Conservation (phyloP, 768 basidiomycete genomes). For the Suillus spraguei region DNA sequence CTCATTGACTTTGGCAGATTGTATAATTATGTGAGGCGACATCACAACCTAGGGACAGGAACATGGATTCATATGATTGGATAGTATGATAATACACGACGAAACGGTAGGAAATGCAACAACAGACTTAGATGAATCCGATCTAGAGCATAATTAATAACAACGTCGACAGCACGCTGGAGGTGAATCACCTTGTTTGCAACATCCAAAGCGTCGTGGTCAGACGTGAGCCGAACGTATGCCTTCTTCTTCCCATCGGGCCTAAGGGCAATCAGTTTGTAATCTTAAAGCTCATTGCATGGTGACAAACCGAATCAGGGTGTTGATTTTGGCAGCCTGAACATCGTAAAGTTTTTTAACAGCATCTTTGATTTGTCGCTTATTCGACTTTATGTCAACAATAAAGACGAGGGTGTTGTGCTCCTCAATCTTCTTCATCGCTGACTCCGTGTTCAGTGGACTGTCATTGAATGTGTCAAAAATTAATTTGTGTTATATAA, state of each 20-base stretch:
- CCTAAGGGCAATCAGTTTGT: constrained; percentile 39
- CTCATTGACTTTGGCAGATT: background rate
- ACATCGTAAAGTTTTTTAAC: constrained; percentile 99
- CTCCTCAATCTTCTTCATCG: constrained; percentile 99
- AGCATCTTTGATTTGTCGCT: constrained; percentile 99
- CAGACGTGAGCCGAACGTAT: constrained; percentile 92
- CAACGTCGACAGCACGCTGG: constrained; percentile 1
- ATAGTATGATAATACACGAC: constrained; percentile 13
- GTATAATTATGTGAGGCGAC: constrained; percentile 3
- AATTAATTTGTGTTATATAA: background rate
- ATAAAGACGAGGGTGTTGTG: constrained; percentile 99
- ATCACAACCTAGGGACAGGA: background rate
- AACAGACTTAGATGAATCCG: constrained; percentile 79
- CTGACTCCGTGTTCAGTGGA: constrained; percentile 92
- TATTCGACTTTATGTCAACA: constrained; percentile 93
- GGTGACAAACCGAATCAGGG: constrained; percentile 83
- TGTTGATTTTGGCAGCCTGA: constrained; percentile 95
- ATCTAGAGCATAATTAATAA: constrained; percentile 51
- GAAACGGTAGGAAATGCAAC: constrained; percentile 4
- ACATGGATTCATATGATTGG: constrained; percentile 8
- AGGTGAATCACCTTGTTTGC: constrained; percentile 82
- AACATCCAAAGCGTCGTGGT: constrained; percentile 95
- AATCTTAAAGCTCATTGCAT: background rate
- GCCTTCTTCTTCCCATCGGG: constrained; percentile 99
- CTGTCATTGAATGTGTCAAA: constrained; percentile 37